phyloP scores from a whole-genome alignment of 345 rosid genomes.

The Eucalyptus lansdowneana region DNA sequence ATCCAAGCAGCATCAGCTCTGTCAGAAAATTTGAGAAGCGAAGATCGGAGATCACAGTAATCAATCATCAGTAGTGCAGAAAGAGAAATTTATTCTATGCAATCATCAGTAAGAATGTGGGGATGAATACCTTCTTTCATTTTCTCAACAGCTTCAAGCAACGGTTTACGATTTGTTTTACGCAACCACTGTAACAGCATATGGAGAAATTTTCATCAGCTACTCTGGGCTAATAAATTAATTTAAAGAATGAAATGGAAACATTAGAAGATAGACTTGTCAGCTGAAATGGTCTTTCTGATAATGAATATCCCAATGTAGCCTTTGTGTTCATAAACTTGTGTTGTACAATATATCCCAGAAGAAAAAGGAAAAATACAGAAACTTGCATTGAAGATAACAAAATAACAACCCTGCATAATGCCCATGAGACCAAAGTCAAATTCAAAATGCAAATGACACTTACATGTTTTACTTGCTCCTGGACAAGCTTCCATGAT shows the following conservation, averaged over 20 bases:
- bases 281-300: not conserved
- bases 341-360: not conserved
- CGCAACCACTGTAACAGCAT: slow-evolving; percentile 59
- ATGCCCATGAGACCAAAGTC: not conserved
- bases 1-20: slow-evolving; percentile 98
- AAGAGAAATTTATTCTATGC: too few relatives aligned
- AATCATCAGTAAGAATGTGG: not conserved
- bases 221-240: not conserved
- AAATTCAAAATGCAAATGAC: not conserved
- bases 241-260: not conserved
- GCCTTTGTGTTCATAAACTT: not conserved
- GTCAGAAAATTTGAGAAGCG: slow-evolving; percentile 2
- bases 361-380: not conserved
- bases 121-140: slow-evolving; percentile 77
- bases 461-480: not conserved
- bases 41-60: not conserved
- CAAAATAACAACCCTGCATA: not conserved
- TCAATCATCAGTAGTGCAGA: not conserved
- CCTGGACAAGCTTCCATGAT: not conserved
- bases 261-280: not conserved
- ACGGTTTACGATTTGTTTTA: slow-evolving; percentile 67
- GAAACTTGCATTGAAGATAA: not conserved
- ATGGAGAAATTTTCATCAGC: not conserved
- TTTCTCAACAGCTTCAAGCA: slow-evolving; percentile 80
- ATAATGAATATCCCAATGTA: not conserved